phyloP scores from a whole-genome alignment of 1,284 basidiomycete genomes.

The Heterobasidion parviporum region DNA sequence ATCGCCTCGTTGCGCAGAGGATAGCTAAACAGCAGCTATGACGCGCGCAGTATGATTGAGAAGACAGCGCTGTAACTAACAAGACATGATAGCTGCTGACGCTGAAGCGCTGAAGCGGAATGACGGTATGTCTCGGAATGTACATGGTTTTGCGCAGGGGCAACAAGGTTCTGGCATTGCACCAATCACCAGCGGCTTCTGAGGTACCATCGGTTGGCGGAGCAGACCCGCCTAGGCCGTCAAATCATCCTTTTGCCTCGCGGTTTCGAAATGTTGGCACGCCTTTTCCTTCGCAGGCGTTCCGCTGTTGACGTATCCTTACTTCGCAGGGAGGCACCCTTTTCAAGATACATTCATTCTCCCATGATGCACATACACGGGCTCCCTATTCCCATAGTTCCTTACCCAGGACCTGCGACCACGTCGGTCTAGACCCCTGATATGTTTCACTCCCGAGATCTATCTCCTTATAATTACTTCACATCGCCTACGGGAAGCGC shows the following conservation, averaged over 20 bases:
- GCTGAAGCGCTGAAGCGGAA: neutral
- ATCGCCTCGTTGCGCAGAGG: neutral
- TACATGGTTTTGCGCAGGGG: neutral
- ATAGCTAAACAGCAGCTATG: neutral
- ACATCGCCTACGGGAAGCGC: neutral
- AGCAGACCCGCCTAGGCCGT: neutral
- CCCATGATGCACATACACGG: too few species aligned
- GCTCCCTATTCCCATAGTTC: too few species aligned
- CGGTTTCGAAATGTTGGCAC: neutral
- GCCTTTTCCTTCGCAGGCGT: neutral
- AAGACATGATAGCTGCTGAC: neutral
- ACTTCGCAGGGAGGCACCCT: neutral
- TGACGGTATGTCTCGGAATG: neutral
- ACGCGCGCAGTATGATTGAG: neutral
- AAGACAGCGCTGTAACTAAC: neutral
- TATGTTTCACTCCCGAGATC: neutral
- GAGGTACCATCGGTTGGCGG: neutral
- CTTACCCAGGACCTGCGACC: too few species aligned
- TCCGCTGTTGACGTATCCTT: neutral
- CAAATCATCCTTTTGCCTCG: neutral
- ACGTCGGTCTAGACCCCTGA: too few species aligned
- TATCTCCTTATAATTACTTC: neutral
- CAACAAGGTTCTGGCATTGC: neutral
- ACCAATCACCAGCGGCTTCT: neutral
- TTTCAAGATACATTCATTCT: neutral